These are phyloP conservation scores for Dactylellina drechsleri DNA, from an alignment of 2,329 filamentous ascomycete genomes.

Conservation along the genomic window DNA sequence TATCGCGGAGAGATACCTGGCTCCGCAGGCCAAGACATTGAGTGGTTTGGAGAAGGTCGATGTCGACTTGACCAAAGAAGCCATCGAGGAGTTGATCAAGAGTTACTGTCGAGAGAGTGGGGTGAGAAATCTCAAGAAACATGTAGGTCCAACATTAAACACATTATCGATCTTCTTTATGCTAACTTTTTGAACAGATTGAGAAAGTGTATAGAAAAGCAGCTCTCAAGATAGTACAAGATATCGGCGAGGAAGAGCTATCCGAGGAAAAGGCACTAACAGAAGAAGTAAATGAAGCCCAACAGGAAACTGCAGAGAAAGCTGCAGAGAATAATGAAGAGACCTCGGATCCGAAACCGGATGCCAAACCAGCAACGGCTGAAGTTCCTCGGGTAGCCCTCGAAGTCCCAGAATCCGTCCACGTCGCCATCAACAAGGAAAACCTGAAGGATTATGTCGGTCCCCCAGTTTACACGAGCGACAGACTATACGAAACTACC, in stretches of 20 bases:
- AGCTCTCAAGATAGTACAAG: slow-evolving; percentile 94
- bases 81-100: slow-evolving; percentile 96
- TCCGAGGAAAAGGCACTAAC: slow-evolving; percentile 84
- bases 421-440: slow-evolving; percentile 85
- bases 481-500: slow-evolving; percentile 91
- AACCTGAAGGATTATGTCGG: slow-evolving; percentile 97
- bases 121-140: slow-evolving; percentile 97
- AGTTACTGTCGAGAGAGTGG: slow-evolving; percentile 97
- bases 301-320: slow-evolving; percentile 56
- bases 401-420: slow-evolving; percentile 84
- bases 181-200: slow-evolving; percentile 66
- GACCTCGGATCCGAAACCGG: slow-evolving; percentile 62
- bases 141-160: slow-evolving; percentile 62
- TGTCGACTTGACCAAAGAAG: slow-evolving; percentile 84
- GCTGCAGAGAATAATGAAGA: slow-evolving; percentile 57
- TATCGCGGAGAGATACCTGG: slow-evolving; percentile 91
- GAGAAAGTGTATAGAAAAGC: slow-evolving; percentile 99
- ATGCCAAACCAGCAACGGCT: slow-evolving; percentile 67
- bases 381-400: slow-evolving; percentile 78
- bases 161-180: background rate
- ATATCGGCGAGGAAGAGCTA: slow-evolving; percentile 84
- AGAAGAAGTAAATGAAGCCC: slow-evolving; percentile 70
- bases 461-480: slow-evolving; percentile 92
- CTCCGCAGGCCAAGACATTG: slow-evolving; percentile 91
- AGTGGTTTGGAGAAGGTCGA: slow-evolving; percentile 90